Evolutionary conservation across 352 stramenopile species (phyloP).

Genomic region (Pythium diclinum): DNA sequence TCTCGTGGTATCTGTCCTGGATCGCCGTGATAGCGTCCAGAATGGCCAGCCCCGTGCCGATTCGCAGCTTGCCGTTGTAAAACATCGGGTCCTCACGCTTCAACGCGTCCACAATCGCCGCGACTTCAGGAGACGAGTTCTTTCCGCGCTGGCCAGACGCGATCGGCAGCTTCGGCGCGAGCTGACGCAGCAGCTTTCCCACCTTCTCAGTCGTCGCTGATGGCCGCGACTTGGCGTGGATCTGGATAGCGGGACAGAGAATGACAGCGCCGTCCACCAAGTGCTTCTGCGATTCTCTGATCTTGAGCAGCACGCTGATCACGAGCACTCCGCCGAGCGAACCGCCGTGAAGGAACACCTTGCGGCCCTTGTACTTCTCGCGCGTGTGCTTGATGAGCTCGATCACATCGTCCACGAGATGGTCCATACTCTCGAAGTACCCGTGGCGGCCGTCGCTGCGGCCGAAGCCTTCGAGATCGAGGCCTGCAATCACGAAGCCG

Average conservation of each 20-base stretch:
- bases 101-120: conserved; percentile 45
- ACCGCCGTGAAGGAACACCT: conserved; percentile 71
- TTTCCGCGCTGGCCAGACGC: conserved; percentile 53
- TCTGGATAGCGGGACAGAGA: conserved; percentile 64
- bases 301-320: conserved; percentile 51
- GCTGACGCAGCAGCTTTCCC: conserved; percentile 47
- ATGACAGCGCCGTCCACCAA: conserved; percentile 71
- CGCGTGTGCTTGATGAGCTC: conserved; percentile 54
- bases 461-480: conserved; percentile 77
- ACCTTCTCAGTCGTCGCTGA: conserved; percentile 43
- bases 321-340: conserved; percentile 71
- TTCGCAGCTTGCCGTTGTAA: conserved; percentile 66
- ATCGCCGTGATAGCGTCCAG: conserved; percentile 57
- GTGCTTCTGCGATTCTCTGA: conserved; percentile 26
- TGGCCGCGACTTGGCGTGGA: conserved; percentile 53
- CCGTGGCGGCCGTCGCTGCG: conserved; percentile 72
- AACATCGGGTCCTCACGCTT: conserved; percentile 66
- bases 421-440: conserved; percentile 62
- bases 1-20: conserved; percentile 50
- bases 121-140: conserved; percentile 63
- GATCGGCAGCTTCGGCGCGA: conserved; percentile 66
- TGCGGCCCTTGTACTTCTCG: conserved; percentile 56
- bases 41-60: conserved; percentile 71
- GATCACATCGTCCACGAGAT: conserved; percentile 68
- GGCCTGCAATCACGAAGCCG: conserved; percentile 59